Base-by-base conservation (phyloP, 345 rosid genomes). In the Kernera saxatilis region DNA sequence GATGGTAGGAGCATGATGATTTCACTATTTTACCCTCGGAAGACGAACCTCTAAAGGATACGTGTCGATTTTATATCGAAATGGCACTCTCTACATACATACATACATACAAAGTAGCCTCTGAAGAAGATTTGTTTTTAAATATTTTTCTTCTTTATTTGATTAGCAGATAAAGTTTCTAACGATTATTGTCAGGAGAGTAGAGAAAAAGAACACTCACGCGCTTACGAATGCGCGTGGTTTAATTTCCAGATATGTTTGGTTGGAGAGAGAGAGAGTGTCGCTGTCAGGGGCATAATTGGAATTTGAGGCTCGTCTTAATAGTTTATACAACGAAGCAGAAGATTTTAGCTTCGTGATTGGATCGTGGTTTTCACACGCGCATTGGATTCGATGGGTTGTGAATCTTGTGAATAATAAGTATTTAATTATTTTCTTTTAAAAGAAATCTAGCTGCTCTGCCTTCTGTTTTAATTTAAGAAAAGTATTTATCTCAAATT, bases 331-430 rank as follows among this genome's bases (percentile, higher is more conserved):
- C 74, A 69, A 69, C 70, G 74, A 51, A 61, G 74, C 70, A 44
- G 51, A 35, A 33, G 51, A 45, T 35, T 43, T 53, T 19, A 27
- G 70, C 45, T 69, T 54, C 29, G 14, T 36, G 59, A 75, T 62
- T 63, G 79, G 75, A 1, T 51, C 78, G 70, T 75, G 70, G 3
- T 1, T 18, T 11, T 35, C 70, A 69, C 58, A 35, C 71, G 65
- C 71, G 66, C 79, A 62, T 75, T 61, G 75, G 70, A 75, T 75
- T 75, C 75, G 79, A 37, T 56, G 64, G 54, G 11, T 21, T 51
- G 35, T 36, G 51, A 51, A 60, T 30, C 48, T 12, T 55, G 15
- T 68, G 10, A 32, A 32, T 61, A 7, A 39, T 63, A 17, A 29
- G 5, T 41, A 9, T 23, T 27, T 50, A 26, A 39, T 39, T 46